Evolutionary conservation across 148 eudicot genomes (phyloP), one percentile per base, ranked within the genome.

Genomic region (Beta vulgaris): DNA sequence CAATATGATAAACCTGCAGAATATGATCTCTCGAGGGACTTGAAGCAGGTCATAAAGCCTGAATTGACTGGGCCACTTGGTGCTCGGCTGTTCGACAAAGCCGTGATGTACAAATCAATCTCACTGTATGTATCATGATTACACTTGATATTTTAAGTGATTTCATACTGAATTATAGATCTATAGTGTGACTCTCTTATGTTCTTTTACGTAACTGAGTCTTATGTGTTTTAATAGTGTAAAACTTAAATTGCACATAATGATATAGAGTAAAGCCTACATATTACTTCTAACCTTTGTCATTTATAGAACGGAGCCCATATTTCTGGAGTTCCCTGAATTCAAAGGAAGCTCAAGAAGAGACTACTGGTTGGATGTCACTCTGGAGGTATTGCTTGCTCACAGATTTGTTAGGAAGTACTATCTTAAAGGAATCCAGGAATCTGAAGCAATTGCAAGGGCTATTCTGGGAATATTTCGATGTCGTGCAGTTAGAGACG

Each of bases 41-140:
- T 83, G 87, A 89, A 91, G 78, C 98, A 93, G 86, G 86, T 86
- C 48, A 82, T 93, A 81, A 91, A 90, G 85, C 90, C 98, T 75
- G 96, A 89, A 75, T 76, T 91, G 78, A 93, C 98, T 59, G 98
- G 98, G 46, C 98, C 98, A 29, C 80, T 93, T 77, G 98, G 98
- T 81, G 93, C 96, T 83, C 91, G 93, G 74, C 84, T 93, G 72
- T 93, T 89, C 75, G 96, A 93, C 86, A 93, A 89, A 85, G 98
- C 98, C 65, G 93, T 93, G 61, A 87, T 91, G 91, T 93, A 93
- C 89, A 88, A 87, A 82, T 87, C 98, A 73, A 72, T 82, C 40
- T 72, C 85, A 69, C 53, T 75, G 98, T 93, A 87, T 49, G 96
- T 75, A 75, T 76, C 64, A 29, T 74, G 44, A 72, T 79, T 66